Evolutionary conservation across 2,329 filamentous ascomycete genomes (phyloP), one percentile per base, ranked within the genome.

Genomic region (Fulvia fulva): DNA sequence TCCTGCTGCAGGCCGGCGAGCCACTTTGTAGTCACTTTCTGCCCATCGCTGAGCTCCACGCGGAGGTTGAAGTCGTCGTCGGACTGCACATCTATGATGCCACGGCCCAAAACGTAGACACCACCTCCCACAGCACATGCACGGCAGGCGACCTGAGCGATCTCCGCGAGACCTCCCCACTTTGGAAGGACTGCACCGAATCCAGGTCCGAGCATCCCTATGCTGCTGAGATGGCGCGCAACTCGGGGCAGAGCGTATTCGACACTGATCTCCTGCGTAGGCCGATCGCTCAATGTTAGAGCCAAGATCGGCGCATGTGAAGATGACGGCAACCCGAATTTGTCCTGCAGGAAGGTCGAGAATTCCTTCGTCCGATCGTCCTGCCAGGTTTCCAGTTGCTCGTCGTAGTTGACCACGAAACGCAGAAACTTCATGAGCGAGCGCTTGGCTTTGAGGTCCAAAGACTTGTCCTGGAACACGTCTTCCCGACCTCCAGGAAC

Each of bases 371-470:
- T 73, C 26, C 85, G 82, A 53, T 83, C 78, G 1, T 77, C 68
- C 59, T 84, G 74, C 87, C 87, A 91, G 2, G 79, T 66, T 53
- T 81, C 81, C 51, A 67, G 73, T 68, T 84, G 83, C 22, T 81
- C 83, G 65, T 89, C 83, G 67, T 87, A 87, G 66, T 91, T 84
- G 59, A 86, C 79, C 54, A 96, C 88, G 71, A 94, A 93, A 73
- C 93, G 92, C 68, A 97, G 81, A 68, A 97, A 95, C 74, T 95
- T 96, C 88, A 97, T 96, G 68, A 97, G 76, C 9, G 84, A 83
- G 55, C 93, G 86, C 77, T 97, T 97, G 5, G 90, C 86, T 63
- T 88, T 88, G 65, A 88, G 82, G 47, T 90, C 85, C 57, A 97
- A 89, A 23, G 81, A 80, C 34, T 84, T 83, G 71, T 91, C 88